These are phyloP conservation scores for Solanum bulbocastanum DNA, from an alignment of 257 asterid genomes.

Conservation along the genomic window DNA sequence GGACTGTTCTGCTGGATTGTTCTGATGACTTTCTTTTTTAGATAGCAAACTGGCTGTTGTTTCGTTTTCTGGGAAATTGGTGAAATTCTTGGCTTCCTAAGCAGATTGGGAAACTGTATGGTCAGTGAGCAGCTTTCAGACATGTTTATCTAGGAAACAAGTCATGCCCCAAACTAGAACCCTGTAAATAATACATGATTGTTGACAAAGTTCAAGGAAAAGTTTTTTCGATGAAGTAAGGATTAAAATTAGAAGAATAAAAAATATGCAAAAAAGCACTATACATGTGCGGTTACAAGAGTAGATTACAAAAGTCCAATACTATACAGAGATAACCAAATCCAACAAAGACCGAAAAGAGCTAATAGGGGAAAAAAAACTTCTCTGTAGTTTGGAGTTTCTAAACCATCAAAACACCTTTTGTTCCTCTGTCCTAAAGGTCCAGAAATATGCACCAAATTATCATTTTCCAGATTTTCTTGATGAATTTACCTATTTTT, in stretches of 20 bases:
- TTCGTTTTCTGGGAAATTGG: neutral
- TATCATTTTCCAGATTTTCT: neutral
- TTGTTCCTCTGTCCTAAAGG: neutral
- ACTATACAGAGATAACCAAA: neutral
- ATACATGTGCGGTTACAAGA: neutral
- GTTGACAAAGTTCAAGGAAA: neutral
- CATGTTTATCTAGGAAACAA: neutral
- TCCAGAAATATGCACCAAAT: neutral
- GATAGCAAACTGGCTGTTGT: neutral
- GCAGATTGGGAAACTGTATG: neutral
- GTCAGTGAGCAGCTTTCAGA: neutral
- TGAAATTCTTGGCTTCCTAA: neutral
- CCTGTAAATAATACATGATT: conserved; percentile 24
- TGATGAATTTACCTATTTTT: neutral
- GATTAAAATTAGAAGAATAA: neutral
- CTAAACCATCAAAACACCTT: neutral
- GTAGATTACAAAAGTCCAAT: neutral
- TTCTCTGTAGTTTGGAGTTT: neutral
- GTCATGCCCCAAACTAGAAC: conserved; percentile 87
- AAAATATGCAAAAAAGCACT: neutral
- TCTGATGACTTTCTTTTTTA: neutral
- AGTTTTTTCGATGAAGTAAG: neutral
- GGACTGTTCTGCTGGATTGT: neutral
- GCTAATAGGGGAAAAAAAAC: neutral
- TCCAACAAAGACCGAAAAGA: neutral